Base-by-base conservation (phyloP, 129 eudicot genomes). In the carrot (Daucus carota) region DNA sequence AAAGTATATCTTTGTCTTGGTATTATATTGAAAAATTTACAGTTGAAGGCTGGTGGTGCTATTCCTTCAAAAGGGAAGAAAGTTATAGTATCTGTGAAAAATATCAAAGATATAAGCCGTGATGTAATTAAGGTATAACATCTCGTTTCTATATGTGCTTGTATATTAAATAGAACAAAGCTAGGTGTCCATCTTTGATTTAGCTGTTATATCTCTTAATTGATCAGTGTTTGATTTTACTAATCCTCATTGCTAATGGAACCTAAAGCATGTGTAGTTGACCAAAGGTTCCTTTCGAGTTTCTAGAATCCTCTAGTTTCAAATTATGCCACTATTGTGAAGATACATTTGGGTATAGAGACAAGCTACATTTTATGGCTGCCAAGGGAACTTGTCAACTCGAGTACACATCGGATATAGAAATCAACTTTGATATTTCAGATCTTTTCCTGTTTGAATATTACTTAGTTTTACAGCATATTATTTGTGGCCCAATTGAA, bases 11-110 rank as follows among this genome's bases (percentile, higher is more conserved):
- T 20, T n/a, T 69, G 16, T 41, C 29, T 69, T 20, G n/a, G 18
- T n/a, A 69, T 70, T 3, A 40, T 41, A 20, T 11, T 41, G 32
- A 26, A 20, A 41, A 38, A 3, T 4, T 41, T 70, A 41, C 74
- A 70, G 74, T 70, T 70, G 74, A 70, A 70, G 33, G 20, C 74
- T 41, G 74, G 74, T 70, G 74, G 74, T 41, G 9, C 31, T 70
- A 70, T 70, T 41, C 50, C 74, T n/a, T 50, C 74, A 22, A 70
- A 70, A n/a, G 74, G 74, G 12, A 70, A 70, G 50, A 70, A 70
- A 41, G 74, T 70, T 24, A 38, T 22, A 40, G 74, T 70, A 10
- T 22, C 74, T 12, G 74, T 70, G 74, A 70, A 44, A 41, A 70
- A 70, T 50, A 41, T 70, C 41, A 40, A 70, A 3, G 74, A 70